Evolutionary conservation across 768 basidiomycete species (phyloP).

Genomic region (Suillus alpinus): DNA sequence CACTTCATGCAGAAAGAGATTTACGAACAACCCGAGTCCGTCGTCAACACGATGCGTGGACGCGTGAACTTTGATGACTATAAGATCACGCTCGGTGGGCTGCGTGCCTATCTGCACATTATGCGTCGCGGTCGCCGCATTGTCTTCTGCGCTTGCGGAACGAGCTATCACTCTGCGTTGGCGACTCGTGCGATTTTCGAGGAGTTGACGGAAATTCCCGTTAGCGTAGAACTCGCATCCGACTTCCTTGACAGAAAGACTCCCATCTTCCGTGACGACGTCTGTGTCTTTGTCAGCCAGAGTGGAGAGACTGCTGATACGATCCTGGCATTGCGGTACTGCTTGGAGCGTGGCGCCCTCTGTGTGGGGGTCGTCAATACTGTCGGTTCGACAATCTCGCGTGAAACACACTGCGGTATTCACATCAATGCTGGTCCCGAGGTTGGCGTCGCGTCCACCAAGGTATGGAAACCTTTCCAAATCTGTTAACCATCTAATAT

Average conservation of each 20-base stretch:
- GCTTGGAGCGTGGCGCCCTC: constrained; percentile 92
- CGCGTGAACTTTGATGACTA: constrained; percentile 97
- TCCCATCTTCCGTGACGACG: constrained; percentile 98
- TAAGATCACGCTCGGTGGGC: constrained; percentile 89
- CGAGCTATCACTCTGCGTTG: constrained; percentile 95
- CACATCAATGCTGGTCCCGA: constrained; percentile 99
- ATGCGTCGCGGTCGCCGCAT: constrained; percentile 94
- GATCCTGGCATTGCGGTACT: constrained; percentile 94
- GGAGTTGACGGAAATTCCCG: constrained; percentile 97
- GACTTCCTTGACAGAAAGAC: constrained; percentile 99
- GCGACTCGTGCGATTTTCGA: constrained; percentile 98
- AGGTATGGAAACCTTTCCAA: constrained; percentile 42
- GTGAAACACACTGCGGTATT: constrained; percentile 98
- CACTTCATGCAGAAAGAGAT: constrained; percentile 99
- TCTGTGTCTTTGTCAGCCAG: constrained; percentile 94
- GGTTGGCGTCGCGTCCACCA: constrained; percentile 98
- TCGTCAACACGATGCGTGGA: constrained; percentile 99
- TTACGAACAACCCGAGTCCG: constrained; percentile 98
- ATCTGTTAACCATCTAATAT: background rate
- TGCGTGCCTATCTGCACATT: constrained; percentile 92
- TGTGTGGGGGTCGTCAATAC: constrained; percentile 98
- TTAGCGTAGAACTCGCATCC: constrained; percentile 93
- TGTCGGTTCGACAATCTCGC: constrained; percentile 95
- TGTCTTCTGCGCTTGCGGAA: constrained; percentile 98
- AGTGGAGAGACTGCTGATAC: constrained; percentile 99